A percentile compares a stretch with the other conserved stretches of the same genome.
phyloP scores from a whole-genome alignment of 495 filamentous ascomycete species.

The Delitschia confertaspora region DNA sequence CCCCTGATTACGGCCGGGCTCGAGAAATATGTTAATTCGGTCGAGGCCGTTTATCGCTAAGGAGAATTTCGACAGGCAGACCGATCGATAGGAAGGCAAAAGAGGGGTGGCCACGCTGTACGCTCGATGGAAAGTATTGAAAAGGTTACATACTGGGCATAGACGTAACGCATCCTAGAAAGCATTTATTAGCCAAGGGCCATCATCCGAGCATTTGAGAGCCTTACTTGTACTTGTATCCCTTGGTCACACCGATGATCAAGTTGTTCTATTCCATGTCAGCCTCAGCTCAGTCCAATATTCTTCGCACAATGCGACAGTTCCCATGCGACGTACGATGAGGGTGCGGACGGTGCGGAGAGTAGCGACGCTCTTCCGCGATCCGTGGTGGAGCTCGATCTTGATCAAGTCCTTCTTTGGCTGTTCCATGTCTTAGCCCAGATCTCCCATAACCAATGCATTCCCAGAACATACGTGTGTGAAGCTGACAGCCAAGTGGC shows the following conservation, averaged over 20 bases:
- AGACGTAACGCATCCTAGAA: constrained; percentile 98
- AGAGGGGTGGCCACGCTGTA: too few relatives aligned
- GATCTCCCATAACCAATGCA: not conserved
- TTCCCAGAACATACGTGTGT: constrained; percentile 26
- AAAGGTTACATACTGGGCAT: constrained; percentile 70
- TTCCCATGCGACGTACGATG: constrained; percentile 43
- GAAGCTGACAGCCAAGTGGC: constrained; percentile 93
- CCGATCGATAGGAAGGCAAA: too few relatives aligned
- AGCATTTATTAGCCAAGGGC: constrained; percentile 3
- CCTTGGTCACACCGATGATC: constrained; percentile 94
- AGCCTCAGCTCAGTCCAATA: constrained; percentile 4
- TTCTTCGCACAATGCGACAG: too few relatives aligned
- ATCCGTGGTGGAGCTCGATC: constrained; percentile 95
- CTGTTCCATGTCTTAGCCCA: constrained; percentile 57
- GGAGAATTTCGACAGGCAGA: too few relatives aligned
- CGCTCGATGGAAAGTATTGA: too few relatives aligned
- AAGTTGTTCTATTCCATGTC: constrained; percentile 59
- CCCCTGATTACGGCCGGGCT: too few relatives aligned
- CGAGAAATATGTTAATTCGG: too few relatives aligned
- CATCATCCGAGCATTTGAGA: not conserved
- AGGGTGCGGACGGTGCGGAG: constrained; percentile 94
- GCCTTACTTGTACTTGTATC: constrained; percentile 72
- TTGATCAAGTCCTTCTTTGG: constrained; percentile 73
- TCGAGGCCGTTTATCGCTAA: too few relatives aligned
- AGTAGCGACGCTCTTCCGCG: constrained; percentile 92